Evolutionary conservation across 2,329 filamentous ascomycete genomes (phyloP).

Genomic region (Phialemonium atrogriseum): DNA sequence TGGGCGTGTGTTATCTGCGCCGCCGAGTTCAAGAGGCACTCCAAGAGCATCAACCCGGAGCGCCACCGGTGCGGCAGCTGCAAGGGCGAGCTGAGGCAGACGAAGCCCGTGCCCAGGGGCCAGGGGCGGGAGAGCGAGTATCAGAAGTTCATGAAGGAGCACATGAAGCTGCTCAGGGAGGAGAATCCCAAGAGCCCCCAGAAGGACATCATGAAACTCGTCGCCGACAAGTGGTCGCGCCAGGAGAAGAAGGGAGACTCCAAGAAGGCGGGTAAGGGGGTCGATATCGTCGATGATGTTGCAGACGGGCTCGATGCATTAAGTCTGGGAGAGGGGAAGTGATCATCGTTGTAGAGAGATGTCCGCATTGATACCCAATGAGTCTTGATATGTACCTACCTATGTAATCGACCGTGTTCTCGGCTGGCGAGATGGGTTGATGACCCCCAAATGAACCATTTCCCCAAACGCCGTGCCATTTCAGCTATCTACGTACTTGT

Average conservation of each 20-base stretch:
- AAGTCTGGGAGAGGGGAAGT: background rate
- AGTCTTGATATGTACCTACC: no score
- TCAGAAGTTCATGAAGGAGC: slow-evolving; percentile 52
- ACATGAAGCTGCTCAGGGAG: slow-evolving; percentile 54
- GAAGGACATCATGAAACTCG: slow-evolving; percentile 60
- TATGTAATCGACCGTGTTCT: no score
- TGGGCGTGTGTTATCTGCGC: slow-evolving; percentile 70
- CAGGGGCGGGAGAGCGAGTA: slow-evolving; percentile 28
- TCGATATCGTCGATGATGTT: background rate
- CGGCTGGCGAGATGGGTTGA: no score
- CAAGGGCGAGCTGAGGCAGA: slow-evolving; percentile 62
- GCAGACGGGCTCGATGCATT: background rate
- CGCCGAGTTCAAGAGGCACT: slow-evolving; percentile 72
- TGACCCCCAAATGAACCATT: no score
- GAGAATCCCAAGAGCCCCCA: slow-evolving; percentile 50
- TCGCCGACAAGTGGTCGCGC: slow-evolving; percentile 56
- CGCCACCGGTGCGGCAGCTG: slow-evolving; percentile 73
- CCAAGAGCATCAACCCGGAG: slow-evolving; percentile 68
- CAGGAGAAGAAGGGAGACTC: slow-evolving; percentile 5
- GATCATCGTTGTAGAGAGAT: no score
- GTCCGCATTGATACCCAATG: no score
- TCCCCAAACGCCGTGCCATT: no score
- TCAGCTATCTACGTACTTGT: no score
- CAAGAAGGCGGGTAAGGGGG: background rate
- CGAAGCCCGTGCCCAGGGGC: slow-evolving; percentile 67